A percentile compares a stretch with the other conserved stretches of the same genome.
Evolutionary conservation across 345 rosid species (phyloP).

Genomic region (Salix udensis): DNA sequence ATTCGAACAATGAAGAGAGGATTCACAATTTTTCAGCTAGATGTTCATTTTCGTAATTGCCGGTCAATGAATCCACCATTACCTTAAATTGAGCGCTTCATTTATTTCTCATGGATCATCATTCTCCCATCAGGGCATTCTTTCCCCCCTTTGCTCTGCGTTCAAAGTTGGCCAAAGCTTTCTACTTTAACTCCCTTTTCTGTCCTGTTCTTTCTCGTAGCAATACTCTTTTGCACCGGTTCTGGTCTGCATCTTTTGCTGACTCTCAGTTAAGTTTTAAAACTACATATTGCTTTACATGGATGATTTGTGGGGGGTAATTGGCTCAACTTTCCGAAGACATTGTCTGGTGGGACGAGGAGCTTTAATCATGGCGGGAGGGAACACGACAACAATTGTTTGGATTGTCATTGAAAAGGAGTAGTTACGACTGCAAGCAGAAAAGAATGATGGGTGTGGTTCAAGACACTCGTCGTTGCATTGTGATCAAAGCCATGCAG

Average conservation of each 20-base stretch:
- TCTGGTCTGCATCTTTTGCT: neutral
- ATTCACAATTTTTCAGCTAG: neutral
- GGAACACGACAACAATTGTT: neutral
- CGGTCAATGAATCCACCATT: neutral
- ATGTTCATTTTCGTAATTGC: neutral
- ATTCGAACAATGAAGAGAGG: conserved; percentile 1
- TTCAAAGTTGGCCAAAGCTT: neutral
- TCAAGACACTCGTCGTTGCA: neutral
- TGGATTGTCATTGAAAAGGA: neutral
- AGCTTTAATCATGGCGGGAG: neutral
- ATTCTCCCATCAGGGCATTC: neutral
- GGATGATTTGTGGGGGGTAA: neutral
- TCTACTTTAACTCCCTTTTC: neutral
- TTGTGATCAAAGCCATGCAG: neutral
- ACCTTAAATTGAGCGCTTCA: neutral
- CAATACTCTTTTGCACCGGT: neutral
- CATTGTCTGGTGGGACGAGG: neutral
- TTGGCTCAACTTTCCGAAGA: neutral
- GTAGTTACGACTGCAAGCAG: neutral
- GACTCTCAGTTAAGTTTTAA: neutral
- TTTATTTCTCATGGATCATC: neutral
- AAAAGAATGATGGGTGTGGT: neutral
- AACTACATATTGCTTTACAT: neutral
- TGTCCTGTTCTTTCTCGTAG: neutral
- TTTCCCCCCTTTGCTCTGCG: neutral